Base-by-base conservation (phyloP, 2,329 filamentous ascomycete species). In the Didymella glomerata region DNA sequence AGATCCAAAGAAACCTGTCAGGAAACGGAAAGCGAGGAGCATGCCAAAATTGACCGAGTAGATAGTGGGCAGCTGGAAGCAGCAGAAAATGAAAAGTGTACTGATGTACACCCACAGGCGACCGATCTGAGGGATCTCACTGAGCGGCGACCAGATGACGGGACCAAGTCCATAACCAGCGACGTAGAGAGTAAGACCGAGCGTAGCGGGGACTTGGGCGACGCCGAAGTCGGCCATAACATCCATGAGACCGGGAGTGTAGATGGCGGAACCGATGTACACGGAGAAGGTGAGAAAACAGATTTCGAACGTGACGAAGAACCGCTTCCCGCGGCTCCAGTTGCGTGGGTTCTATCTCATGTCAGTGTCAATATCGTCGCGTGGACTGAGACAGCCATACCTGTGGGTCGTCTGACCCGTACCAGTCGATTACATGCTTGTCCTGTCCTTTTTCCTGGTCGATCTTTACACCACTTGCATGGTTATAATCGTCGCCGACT, bases 141-240 rank as follows among this genome's bases (percentile, higher is more conserved):
- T 80, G 60, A 85, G 70, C 0, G 83, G 77, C 1, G 79, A 74
- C 69, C 75, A 75, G 5, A 75, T 51, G 22, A 70, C 66, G 3
- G 75, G 75, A 2, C 75, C 74, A 1, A 76, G 55, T 20, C 73
- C 74, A 18, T 76, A 76, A 2, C 74, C 74, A 30, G 61, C 57
- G 44, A 68, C 67, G 25, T 68, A 72, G 2, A 76, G 55, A 4
- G 71, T 78, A 20, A 85, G 72, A 9, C 82, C 82, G 1, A 84
- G 72, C 0, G 76, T 77, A 0, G 80, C 80, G 1, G 76, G 79
- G 14, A 83, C 77, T 34, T 79, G 71, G 22, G 77, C 79, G 42
- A 88, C 82, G 45, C 79, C 79, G 63, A 88, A 89, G 28, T 78
- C 76, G 10, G 74, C 57, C 68, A 83, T 82, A 14, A 89, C 77